Conservation (phyloP, 148 eudicot species). For the Amaranthus cruentus region DNA sequence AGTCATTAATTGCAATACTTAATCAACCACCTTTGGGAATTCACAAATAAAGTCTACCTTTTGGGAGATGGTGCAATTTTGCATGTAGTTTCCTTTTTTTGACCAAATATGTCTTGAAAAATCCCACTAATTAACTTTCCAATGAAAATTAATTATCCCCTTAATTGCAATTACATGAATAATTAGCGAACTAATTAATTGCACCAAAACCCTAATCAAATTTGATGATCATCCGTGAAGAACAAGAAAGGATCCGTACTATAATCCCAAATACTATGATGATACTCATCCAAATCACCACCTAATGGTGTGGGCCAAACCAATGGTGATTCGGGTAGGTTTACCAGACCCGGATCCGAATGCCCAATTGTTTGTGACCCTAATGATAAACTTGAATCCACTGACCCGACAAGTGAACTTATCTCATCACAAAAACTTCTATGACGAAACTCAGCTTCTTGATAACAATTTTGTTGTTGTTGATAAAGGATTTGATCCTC, state of each 20-base stretch:
- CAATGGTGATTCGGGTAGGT: constrained; percentile 24
- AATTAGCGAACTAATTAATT: background rate
- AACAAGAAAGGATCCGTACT: constrained; percentile 63
- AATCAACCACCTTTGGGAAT: constrained; percentile 16
- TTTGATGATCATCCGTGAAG: constrained; percentile 24
- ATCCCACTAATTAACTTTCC: background rate
- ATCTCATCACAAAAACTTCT: constrained; percentile 36
- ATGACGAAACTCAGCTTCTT: background rate
- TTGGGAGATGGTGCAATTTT: constrained; percentile 19
- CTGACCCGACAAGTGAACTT: constrained; percentile 37
- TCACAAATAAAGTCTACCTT: background rate
- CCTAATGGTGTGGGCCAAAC: constrained; percentile 22
- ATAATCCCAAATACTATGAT: constrained; percentile 62
- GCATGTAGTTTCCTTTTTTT: background rate
- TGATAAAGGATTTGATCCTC: constrained; percentile 7
- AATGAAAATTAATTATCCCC: constrained; percentile 1
- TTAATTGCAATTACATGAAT: background rate
- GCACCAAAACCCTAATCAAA: constrained; percentile 15
- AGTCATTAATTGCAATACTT: constrained; percentile 11
- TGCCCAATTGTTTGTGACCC: constrained; percentile 23
- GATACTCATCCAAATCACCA: constrained; percentile 44
- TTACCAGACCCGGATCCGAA: constrained; percentile 24
- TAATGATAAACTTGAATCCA: constrained; percentile 39
- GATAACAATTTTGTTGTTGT: background rate
- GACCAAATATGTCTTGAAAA: background rate